These are phyloP conservation scores for Melampsora americana DNA, from an alignment of 1,284 basidiomycete genomes.

Conservation along the genomic window DNA sequence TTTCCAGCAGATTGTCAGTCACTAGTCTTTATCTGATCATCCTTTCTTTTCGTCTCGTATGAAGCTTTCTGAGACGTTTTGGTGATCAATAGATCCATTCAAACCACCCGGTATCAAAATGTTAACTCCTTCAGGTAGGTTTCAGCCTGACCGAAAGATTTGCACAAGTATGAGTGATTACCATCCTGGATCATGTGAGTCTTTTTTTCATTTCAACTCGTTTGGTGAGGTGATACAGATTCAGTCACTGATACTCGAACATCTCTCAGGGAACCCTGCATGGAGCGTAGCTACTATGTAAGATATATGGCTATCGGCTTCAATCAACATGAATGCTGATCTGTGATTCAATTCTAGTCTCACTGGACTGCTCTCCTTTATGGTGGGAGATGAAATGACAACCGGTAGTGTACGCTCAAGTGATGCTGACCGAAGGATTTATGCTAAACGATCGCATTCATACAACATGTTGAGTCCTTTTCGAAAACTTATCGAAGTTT, in stretches of 20 bases:
- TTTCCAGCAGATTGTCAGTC: conserved; percentile 88
- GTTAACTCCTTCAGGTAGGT: conserved; percentile 88
- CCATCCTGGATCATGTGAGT: conserved; percentile 77
- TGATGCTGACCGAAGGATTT: conserved; percentile 71
- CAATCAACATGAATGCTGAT: neutral
- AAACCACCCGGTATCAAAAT: conserved; percentile 86
- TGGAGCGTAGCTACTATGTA: conserved; percentile 90
- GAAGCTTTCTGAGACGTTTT: neutral
- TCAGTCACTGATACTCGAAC: conserved; percentile 41
- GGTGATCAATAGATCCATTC: conserved; percentile 46
- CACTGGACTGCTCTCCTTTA: conserved; percentile 90
- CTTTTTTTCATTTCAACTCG: conserved; percentile 29
- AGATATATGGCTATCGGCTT: neutral
- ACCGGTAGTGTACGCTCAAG: conserved; percentile 81
- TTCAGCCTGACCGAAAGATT: conserved; percentile 88
- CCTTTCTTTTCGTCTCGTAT: neutral
- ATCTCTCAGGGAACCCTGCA: conserved; percentile 75
- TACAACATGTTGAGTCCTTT: conserved; percentile 66
- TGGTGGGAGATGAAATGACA: conserved; percentile 94
- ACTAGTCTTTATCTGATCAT: neutral
- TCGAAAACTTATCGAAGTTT: neutral
- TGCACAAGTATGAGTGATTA: conserved; percentile 96
- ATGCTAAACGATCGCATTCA: conserved; percentile 73
- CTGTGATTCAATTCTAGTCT: conserved; percentile 61
- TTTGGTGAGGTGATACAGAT: conserved; percentile 42